A percentile compares a stretch with the other conserved stretches of the same genome.
Evolutionary conservation across 2,329 filamentous ascomycete genomes (phyloP).

Genomic region (Aspergillus sergii): DNA sequence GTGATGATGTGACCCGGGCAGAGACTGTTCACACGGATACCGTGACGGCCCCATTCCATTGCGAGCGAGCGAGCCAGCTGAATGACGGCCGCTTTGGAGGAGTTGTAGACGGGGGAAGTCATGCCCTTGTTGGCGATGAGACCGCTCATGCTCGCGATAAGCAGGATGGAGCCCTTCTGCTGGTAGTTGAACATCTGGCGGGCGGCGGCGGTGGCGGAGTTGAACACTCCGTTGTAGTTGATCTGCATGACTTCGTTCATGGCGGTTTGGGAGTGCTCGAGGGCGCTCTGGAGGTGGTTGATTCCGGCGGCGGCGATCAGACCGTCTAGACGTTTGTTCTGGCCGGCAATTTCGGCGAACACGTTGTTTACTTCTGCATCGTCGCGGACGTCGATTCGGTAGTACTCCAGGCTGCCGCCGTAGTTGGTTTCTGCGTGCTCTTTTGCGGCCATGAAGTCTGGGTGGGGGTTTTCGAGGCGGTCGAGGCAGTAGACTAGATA

Average conservation of each 20-base stretch:
- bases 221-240: constrained; percentile 55
- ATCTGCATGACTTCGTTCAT: constrained; percentile 49
- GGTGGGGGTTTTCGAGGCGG: constrained; percentile 44
- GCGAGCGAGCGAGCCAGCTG: constrained; percentile 55
- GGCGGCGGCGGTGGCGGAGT: constrained; percentile 51
- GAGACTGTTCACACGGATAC: constrained; percentile 58
- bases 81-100: constrained; percentile 57
- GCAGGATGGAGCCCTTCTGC: constrained; percentile 51
- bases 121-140: constrained; percentile 53
- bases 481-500: constrained; percentile 52
- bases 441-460: constrained; percentile 46
- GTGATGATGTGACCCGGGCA: constrained; percentile 59
- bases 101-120: constrained; percentile 52
- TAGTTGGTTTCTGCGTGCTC: constrained; percentile 38
- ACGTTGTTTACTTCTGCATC: constrained; percentile 37
- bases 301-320: constrained; percentile 47
- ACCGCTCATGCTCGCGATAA: constrained; percentile 57
- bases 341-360: constrained; percentile 38
- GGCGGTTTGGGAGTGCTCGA: constrained; percentile 45
- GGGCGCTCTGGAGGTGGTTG: constrained; percentile 45
- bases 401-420: constrained; percentile 49
- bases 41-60: constrained; percentile 55
- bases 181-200: constrained; percentile 54
- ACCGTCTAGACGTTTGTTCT: constrained; percentile 43
- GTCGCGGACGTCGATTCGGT: constrained; percentile 51